Evolutionary conservation across 257 asterid genomes (phyloP), one percentile per base, ranked within the genome.

Genomic region (Solanum appendiculatum): DNA sequence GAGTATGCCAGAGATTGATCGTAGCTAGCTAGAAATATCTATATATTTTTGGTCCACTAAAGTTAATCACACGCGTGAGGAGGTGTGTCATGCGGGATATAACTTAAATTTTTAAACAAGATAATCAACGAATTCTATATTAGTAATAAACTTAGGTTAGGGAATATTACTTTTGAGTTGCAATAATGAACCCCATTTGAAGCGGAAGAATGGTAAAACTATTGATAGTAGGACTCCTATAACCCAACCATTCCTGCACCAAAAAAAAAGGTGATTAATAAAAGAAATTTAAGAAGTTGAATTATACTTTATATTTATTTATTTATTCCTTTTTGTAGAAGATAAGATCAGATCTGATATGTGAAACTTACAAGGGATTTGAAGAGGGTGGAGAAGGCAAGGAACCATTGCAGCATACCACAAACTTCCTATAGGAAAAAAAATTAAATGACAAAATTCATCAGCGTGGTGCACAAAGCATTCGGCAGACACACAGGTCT

Each of bases 121-220:
- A 48, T 48, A 15, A 15, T 48, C 21, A 48, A 14, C 56, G 15
- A 31, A 69, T 69, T 69, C 3, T 8, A 70, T 33, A 70, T n/a
- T 25, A n/a, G 33, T 63, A 12, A 5, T 31, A 29, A 68, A 29
- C 73, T 64, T 31, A n/a, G 75, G 39, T 31, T 69, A 31, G 16
- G 16, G 5, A 21, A 46, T 14, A 92, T 92, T 92, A 94, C 98
- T 92, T 84, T 95, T 93, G 27, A 95, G 51, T 46, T 92, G 84
- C 89, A 93, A 86, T 16, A 94, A 63, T 36, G 98, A 92, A n/a
- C 98, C 97, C 95, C 90, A 94, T 91, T 93, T 96, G 91, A 72
- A 85, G 27, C 91, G 87, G 88, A 94, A 90, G 60, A 93, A 92
- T 3, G 98, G 99, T 10, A 96, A 87, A 77, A 91, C 68, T 37